A percentile compares a stretch with the other conserved stretches of the same genome.
These are phyloP conservation scores for Lodderomyces theae DNA, from an alignment of 1,139 yeast species.

Conservation along the genomic window DNA sequence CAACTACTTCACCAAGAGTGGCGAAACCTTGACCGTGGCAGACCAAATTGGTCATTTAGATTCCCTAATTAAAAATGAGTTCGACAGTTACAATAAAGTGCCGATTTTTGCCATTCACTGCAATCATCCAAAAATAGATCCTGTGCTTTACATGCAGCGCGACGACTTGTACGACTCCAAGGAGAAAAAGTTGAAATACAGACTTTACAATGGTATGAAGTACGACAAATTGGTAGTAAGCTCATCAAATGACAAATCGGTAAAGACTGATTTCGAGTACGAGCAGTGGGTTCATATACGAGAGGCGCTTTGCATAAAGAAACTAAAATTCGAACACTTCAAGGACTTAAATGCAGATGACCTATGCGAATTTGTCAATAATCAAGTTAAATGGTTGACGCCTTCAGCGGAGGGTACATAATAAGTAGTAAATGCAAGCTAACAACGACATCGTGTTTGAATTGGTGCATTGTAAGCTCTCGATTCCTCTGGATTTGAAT, in stretches of 20 bases:
- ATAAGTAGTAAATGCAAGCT: too few relatives aligned
- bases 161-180: conserved; percentile 29
- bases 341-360: conserved; percentile 20
- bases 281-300: conserved; percentile 36
- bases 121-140: conserved; percentile 40
- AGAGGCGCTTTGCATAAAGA: conserved; percentile 26
- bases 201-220: conserved; percentile 29
- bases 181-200: conserved; percentile 25
- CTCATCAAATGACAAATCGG: conserved; percentile 11
- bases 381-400: conserved; percentile 29
- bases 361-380: conserved; percentile 27
- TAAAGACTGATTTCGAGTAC: conserved; percentile 30
- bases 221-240: conserved; percentile 18
- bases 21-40: conserved; percentile 6
- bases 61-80: conserved; percentile 14
- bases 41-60: conserved; percentile 20
- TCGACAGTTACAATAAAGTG: conserved; percentile 16
- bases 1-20: conserved; percentile 7
- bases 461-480: too few relatives aligned
- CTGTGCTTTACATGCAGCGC: conserved; percentile 20
- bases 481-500: too few relatives aligned
- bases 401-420: not conserved
- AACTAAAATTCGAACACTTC: conserved; percentile 28
- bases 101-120: conserved; percentile 38
- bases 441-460: too few relatives aligned